A percentile compares a stretch with the other conserved stretches of the same genome.
Conservation (phyloP, 345 rosid genomes). For the Hevea brasiliensis region DNA sequence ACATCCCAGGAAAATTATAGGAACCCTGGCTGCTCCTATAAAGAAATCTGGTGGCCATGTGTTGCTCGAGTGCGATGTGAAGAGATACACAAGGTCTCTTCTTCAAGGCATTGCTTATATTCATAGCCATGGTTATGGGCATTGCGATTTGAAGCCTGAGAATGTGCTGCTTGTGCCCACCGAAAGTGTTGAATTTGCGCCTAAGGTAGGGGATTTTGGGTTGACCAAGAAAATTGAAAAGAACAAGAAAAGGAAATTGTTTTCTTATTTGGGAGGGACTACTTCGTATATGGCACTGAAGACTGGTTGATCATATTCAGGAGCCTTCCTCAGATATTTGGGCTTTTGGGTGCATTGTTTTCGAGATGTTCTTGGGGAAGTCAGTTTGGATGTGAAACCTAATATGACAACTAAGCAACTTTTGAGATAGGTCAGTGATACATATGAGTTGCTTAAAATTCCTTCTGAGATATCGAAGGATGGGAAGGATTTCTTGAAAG, state of each 20-base stretch:
- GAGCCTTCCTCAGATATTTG: constrained; percentile 81
- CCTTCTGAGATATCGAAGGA: constrained; percentile 58
- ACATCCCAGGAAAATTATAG: too few species aligned
- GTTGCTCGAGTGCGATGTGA: too few species aligned
- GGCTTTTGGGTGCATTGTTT: constrained; percentile 77
- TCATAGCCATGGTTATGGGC: constrained; percentile 23
- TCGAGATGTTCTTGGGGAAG: constrained; percentile 74
- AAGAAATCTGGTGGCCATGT: too few species aligned
- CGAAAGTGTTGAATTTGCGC: neutral
- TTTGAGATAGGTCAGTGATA: constrained; percentile 55
- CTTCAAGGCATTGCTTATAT: too few species aligned
- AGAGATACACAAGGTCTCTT: too few species aligned
- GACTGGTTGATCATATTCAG: constrained; percentile 45
- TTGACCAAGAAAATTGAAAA: constrained; percentile 46
- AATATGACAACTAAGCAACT: constrained; percentile 38
- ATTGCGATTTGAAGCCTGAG: constrained; percentile 59
- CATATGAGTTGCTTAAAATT: constrained; percentile 54
- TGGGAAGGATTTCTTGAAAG: constrained; percentile 66
- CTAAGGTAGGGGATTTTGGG: constrained; percentile 73
- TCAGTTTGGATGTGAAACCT: constrained; percentile 44
- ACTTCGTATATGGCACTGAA: constrained; percentile 81
- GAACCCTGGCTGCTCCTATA: too few species aligned
- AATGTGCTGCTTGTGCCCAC: constrained; percentile 49
- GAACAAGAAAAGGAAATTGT: constrained; percentile 14
- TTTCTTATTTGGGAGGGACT: constrained; percentile 56